phyloP scores from a whole-genome alignment of 2,329 filamentous ascomycete genomes.

The Hyphodiscus sp. region DNA sequence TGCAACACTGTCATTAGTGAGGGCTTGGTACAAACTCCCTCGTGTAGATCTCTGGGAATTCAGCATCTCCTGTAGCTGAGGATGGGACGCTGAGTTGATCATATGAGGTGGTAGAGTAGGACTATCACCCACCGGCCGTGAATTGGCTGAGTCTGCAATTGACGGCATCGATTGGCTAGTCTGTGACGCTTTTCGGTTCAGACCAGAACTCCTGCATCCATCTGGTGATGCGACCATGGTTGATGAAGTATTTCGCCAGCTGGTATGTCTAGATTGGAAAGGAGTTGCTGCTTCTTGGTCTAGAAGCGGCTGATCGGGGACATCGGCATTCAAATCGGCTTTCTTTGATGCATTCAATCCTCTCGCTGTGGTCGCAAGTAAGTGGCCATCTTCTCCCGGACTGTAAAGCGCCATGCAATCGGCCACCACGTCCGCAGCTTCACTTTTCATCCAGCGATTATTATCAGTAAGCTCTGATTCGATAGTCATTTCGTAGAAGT shows the following conservation, averaged over 20 bases:
- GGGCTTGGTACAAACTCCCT: constrained; percentile 47
- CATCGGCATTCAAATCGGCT: constrained; percentile 20
- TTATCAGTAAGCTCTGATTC: constrained; percentile 74
- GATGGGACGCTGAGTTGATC: constrained; percentile 42
- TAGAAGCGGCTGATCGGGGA: constrained; percentile 24
- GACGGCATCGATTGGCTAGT: constrained; percentile 43
- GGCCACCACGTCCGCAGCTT: constrained; percentile 72
- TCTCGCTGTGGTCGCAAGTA: constrained; percentile 12
- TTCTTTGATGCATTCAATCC: constrained; percentile 6
- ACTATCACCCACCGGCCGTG: constrained; percentile 42
- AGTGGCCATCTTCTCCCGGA: constrained; percentile 19
- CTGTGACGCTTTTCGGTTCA: constrained; percentile 42
- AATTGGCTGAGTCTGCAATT: constrained; percentile 36
- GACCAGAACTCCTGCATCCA: constrained; percentile 31
- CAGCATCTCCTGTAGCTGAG: constrained; percentile 54
- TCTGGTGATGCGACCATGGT: constrained; percentile 34
- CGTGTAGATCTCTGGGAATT: constrained; percentile 53
- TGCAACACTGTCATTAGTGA: constrained; percentile 51
- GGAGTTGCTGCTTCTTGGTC: constrained; percentile 19
- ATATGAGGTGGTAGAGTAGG: constrained; percentile 53
- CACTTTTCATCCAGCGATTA: constrained; percentile 72
- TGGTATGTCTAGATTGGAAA: constrained; percentile 32
- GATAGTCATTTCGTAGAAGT: constrained; percentile 72
- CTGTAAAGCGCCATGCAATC: constrained; percentile 67
- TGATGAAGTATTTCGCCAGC: constrained; percentile 49